phyloP scores from a whole-genome alignment of 805 yeast genomes.

The Tetrapisispora taiwanensis region DNA sequence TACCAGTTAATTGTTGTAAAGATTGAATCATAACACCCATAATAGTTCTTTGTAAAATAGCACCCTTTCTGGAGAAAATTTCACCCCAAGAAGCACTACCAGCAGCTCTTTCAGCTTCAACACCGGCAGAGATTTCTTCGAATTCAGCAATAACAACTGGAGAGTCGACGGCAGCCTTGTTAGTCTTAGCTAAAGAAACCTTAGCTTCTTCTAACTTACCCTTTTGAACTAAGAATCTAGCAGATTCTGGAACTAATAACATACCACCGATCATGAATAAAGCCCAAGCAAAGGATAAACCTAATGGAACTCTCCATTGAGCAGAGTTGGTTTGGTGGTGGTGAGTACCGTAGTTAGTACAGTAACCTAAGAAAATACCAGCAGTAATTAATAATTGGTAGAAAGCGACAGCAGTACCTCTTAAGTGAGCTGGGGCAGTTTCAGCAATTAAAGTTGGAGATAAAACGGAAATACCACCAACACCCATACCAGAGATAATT shows the following conservation, averaged over 20 bases:
- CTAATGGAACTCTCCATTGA: constrained; percentile 71
- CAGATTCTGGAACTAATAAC: constrained; percentile 62
- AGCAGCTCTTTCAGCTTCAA: constrained; percentile 49
- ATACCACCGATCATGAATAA: constrained; percentile 31
- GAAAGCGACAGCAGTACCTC: constrained; percentile 65
- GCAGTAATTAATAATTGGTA: constrained; percentile 64
- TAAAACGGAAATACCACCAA: constrained; percentile 67
- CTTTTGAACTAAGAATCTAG: constrained; percentile 52
- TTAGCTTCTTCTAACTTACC: constrained; percentile 53
- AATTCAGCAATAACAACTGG: constrained; percentile 48
- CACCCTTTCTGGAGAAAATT: constrained; percentile 57
- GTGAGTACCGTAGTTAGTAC: constrained; percentile 54
- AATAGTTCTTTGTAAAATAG: constrained; percentile 36
- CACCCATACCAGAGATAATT: constrained; percentile 63
- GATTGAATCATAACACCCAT: constrained; percentile 50
- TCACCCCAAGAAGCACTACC: constrained; percentile 62
- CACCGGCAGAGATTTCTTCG: constrained; percentile 47
- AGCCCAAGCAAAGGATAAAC: constrained; percentile 43
- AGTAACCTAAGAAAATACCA: constrained; percentile 72
- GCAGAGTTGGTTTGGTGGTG: constrained; percentile 30
- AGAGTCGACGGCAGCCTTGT: constrained; percentile 45
- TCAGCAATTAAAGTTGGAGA: constrained; percentile 61
- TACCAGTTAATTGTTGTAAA: constrained; percentile 61
- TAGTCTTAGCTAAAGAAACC: constrained; percentile 47
- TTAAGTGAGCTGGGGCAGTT: constrained; percentile 34